Percentiles rank a stretch among this genome's conserved stretches.
phyloP scores from a whole-genome alignment of 116 monocot genomes.

The Phalaenopsis hybrid region DNA sequence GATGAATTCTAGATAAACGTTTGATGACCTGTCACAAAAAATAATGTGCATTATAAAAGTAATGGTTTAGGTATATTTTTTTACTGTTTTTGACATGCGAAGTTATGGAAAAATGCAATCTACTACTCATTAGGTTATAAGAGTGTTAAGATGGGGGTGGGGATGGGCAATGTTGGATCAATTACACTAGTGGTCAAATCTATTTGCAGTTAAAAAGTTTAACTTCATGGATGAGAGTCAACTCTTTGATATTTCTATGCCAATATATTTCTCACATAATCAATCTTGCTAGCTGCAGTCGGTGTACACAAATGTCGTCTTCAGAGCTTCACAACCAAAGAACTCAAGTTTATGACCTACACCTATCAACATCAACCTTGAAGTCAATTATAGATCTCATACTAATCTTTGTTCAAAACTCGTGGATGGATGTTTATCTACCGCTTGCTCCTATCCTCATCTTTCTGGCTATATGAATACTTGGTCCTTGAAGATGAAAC shows the following conservation, averaged over 20 bases:
- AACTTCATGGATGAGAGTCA: neutral
- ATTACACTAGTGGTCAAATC: neutral
- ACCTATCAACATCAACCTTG: neutral
- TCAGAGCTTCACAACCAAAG: neutral
- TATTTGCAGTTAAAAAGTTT: neutral
- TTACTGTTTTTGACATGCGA: neutral
- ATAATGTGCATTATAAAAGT: neutral
- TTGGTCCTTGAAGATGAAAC: no score
- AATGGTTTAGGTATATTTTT: neutral
- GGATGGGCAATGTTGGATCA: no score
- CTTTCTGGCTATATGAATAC: no score
- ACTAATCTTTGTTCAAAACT: no score
- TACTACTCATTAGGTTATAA: neutral
- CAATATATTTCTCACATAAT: neutral
- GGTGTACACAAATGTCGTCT: neutral
- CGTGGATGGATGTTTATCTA: no score
- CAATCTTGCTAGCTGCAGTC: neutral
- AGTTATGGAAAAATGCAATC: neutral
- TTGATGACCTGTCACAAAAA: neutral
- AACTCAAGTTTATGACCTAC: neutral
- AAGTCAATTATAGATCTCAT: neutral
- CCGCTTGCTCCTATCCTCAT: no score
- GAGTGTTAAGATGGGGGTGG: neutral
- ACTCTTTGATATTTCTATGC: neutral
- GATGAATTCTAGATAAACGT: neutral